Base-by-base conservation (phyloP, 176 grass and related monocot genomes). In the Stipa capillata region DNA sequence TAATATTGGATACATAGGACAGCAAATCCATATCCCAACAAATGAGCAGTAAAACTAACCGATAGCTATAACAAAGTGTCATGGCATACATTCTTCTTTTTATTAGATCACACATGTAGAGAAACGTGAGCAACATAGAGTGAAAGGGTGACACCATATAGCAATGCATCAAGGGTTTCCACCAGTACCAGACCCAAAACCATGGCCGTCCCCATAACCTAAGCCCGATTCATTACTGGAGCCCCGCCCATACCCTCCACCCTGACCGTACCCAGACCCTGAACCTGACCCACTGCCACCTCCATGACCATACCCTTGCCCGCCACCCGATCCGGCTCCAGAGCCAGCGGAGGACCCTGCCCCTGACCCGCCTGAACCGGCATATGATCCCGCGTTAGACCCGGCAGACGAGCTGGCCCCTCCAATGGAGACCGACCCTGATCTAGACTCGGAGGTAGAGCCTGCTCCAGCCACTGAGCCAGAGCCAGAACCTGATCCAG, bases 291-390 rank as follows among this genome's bases (percentile, higher is more conserved):
- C 87, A 13, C 7, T 4, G 0, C 72, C 85, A 10, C 37, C 44
- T 5, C 83, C 76, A 16, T 41, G 13, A 0, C 76, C 83, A 3
- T 36, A 65, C 2, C 84, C 76, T 14, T 47, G 37, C 16, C 84
- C 87, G 0, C 81, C 71, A 44, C 65, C 31, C 0, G 79, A 93
- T 2, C 85, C 85, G 0, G 82, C 78, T 0, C 40, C 70, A 0
- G 88, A 94, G 0, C 85, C 91, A 0, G 87, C 93, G 0, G 83
- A 92, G 0, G 93, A 96, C 3, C 90, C 92, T 0, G 73, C 80
- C 2, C 72, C 73, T 0, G 91, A 80, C 6, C 69, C 82, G 27
- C 21, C 50, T 0, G 83, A 93, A 0, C 85, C 76, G 0, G 85
- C 51, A 0, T 50, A 86, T 0, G 86, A 92, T 7, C 87, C 77